These are phyloP conservation scores for Platanthera zijinensis DNA, from an alignment of 106 monocot genomes.

Conservation along the genomic window DNA sequence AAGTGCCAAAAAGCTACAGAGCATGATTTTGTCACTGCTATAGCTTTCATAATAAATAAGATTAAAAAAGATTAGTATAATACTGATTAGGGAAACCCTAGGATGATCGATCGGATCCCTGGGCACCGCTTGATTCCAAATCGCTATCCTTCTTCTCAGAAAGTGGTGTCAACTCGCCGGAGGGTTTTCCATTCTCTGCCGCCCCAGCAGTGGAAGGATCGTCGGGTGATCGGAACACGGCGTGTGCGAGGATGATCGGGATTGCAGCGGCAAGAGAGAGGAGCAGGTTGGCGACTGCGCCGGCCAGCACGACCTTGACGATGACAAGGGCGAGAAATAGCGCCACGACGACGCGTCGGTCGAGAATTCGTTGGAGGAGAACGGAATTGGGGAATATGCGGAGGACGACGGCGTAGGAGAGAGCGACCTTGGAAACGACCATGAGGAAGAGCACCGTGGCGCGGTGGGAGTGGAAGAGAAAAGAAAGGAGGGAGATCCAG, in stretches of 20 bases:
- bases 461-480: conserved; percentile 24
- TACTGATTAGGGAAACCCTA: conserved; percentile 6
- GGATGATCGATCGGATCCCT: conserved; percentile 6
- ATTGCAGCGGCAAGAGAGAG: conserved; percentile 15
- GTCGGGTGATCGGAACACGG: conserved; percentile 22
- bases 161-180: conserved; percentile 16
- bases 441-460: conserved; percentile 43
- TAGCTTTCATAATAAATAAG: neutral
- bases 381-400: conserved; percentile 22
- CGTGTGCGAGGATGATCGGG: conserved; percentile 27
- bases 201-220: conserved; percentile 8
- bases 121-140: neutral
- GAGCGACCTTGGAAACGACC: conserved; percentile 34
- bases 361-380: conserved; percentile 21
- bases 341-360: conserved; percentile 18
- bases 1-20: neutral
- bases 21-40: neutral
- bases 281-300: conserved; percentile 21
- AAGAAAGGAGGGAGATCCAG: conserved; percentile 29
- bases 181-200: conserved; percentile 9
- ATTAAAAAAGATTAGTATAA: neutral
- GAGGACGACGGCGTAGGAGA: conserved; percentile 38
- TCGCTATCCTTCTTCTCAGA: conserved; percentile 30
- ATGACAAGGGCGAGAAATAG: conserved; percentile 19
- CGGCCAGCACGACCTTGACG: conserved; percentile 20